phyloP scores from a whole-genome alignment of 1,284 basidiomycete genomes.

The Apiotrichum domesticum region DNA sequence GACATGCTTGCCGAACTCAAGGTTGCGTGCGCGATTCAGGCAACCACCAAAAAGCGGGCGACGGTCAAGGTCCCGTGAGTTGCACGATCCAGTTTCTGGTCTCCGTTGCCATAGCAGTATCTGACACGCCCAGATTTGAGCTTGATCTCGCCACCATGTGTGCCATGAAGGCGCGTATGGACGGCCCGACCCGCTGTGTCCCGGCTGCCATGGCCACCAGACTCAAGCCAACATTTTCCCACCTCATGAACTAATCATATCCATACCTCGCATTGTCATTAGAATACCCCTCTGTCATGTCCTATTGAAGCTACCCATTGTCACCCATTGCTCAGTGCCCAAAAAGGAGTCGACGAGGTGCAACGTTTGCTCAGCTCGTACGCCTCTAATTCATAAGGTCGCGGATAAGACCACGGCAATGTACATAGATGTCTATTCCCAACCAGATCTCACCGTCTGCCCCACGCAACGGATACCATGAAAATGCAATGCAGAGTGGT shows the following conservation, averaged over 20 bases:
- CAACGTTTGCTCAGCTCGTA: no score
- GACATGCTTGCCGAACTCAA: conserved; percentile 5
- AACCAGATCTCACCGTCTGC: no score
- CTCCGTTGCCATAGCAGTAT: neutral
- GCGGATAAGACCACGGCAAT: no score
- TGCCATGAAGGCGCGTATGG: conserved; percentile 20
- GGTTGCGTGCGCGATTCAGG: neutral
- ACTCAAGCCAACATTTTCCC: neutral
- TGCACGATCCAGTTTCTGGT: no score
- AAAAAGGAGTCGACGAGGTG: no score
- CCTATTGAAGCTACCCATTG: no score
- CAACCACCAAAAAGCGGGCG: neutral
- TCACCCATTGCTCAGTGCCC: no score
- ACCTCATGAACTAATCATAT: neutral
- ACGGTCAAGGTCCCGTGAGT: conserved; percentile 1
- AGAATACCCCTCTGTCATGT: no score
- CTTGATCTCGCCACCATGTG: conserved; percentile 31
- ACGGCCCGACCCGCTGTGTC: neutral
- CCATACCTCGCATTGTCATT: no score
- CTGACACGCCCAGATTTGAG: conserved; percentile 26
- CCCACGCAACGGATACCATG: no score
- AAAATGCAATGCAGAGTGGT: conserved; percentile 3
- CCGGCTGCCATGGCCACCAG: neutral
- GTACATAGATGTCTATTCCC: no score
- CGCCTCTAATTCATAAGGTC: no score